A percentile compares a stretch with the other conserved stretches of the same genome.
These are phyloP conservation scores for Tricholoma flavovirens DNA, from an alignment of 768 basidiomycete species.

Conservation along the genomic window DNA sequence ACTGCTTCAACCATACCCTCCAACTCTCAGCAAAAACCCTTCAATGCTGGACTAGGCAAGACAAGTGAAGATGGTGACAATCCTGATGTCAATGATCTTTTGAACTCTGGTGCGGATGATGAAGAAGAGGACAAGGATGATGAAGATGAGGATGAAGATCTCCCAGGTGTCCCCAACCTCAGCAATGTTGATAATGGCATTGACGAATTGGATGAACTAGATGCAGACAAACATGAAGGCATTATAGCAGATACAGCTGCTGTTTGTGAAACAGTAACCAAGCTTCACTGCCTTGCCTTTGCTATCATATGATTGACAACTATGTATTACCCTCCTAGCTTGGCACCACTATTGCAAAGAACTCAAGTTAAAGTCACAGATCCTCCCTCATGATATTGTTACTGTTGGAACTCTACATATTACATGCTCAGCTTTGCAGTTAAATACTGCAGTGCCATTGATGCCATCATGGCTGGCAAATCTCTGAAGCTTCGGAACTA, in stretches of 20 bases:
- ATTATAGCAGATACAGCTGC: background rate
- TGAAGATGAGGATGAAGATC: background rate
- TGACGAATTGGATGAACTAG: slow-evolving; percentile 8
- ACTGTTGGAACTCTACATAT: too few species aligned
- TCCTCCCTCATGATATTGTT: too few species aligned
- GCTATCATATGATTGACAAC: slow-evolving; percentile 23
- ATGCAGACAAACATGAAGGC: slow-evolving; percentile 3
- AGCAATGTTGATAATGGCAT: background rate
- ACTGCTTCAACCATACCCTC: slow-evolving; percentile 34
- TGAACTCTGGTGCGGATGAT: background rate
- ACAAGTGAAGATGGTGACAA: background rate
- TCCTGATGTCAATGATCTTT: slow-evolving; percentile 3
- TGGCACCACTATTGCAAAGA: slow-evolving; percentile 20
- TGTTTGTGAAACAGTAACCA: slow-evolving; percentile 17
- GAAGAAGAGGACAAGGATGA: slow-evolving; percentile 1
- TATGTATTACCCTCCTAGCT: slow-evolving; percentile 19
- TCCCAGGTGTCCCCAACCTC: slow-evolving; percentile 1
- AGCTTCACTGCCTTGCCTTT: slow-evolving; percentile 16
- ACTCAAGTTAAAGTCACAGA: too few species aligned
- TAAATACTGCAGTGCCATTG: slow-evolving; percentile 16
- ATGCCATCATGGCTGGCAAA: slow-evolving; percentile 12
- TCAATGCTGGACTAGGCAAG: too few species aligned
- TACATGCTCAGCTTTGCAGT: too few species aligned
- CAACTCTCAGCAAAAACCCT: slow-evolving; percentile 28
- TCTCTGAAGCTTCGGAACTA: slow-evolving; percentile 9